phyloP scores from a whole-genome alignment of 306 rosid genomes.

The Rubus idaeus region DNA sequence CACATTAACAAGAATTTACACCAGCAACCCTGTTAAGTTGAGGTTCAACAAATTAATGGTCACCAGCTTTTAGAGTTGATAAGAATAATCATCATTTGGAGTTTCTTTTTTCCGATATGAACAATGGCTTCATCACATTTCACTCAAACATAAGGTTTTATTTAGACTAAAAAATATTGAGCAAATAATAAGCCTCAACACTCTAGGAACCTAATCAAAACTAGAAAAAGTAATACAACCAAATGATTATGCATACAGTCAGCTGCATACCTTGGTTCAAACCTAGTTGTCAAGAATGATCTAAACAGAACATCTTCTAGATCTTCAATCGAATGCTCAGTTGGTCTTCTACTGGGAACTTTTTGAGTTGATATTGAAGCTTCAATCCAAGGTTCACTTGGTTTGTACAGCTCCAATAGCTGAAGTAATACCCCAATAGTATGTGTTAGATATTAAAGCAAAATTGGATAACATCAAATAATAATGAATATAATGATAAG shows the following conservation, averaged over 20 bases:
- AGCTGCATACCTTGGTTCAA: conserved; percentile 63
- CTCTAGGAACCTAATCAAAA: background rate
- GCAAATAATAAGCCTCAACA: background rate
- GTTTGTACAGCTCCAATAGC: conserved; percentile 57
- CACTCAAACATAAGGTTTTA: background rate
- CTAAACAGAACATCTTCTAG: conserved; percentile 60
- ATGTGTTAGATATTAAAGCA: conserved; percentile 2
- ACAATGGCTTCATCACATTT: background rate
- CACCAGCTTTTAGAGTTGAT: background rate
- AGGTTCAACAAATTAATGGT: conserved; percentile 6
- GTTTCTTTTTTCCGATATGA: background rate
- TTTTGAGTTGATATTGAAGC: conserved; percentile 15
- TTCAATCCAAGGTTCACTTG: conserved; percentile 70
- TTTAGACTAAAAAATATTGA: background rate
- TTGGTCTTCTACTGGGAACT: conserved; percentile 30
- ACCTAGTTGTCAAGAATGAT: conserved; percentile 53
- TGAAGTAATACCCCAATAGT: conserved; percentile 45
- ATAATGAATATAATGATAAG: background rate
- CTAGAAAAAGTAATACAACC: background rate
- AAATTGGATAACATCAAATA: background rate
- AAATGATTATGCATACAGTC: background rate
- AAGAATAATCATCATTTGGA: background rate
- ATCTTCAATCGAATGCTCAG: conserved; percentile 31
- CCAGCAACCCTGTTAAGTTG: background rate
- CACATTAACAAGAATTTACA: background rate